These are phyloP conservation scores for Quercus tomentella DNA, from an alignment of 331 rosid genomes.

Conservation along the genomic window DNA sequence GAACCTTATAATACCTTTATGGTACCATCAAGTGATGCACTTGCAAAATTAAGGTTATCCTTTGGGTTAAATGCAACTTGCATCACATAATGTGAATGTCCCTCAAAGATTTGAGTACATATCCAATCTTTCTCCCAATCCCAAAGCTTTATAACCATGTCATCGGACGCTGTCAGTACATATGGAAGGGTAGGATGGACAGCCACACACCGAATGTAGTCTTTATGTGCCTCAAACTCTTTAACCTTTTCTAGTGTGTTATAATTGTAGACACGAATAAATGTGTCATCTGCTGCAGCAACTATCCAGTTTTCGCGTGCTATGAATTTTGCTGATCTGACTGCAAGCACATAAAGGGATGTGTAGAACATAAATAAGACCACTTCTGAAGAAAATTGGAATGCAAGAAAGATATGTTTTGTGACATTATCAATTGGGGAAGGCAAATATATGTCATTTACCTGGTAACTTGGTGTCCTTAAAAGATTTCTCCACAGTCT, in stretches of 20 bases:
- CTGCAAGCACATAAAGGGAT: constrained; percentile 34
- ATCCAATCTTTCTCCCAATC: constrained; percentile 77
- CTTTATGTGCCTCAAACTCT: constrained; percentile 68
- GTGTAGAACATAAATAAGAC: constrained; percentile 6
- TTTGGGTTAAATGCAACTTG: constrained; percentile 75
- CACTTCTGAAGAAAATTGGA: neutral
- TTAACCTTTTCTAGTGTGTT: constrained; percentile 52
- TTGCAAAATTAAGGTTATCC: constrained; percentile 64
- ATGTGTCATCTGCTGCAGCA: constrained; percentile 73
- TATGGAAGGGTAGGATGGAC: constrained; percentile 79
- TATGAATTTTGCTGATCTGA: constrained; percentile 84
- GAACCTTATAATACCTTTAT: constrained; percentile 49
- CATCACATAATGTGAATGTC: constrained; percentile 90
- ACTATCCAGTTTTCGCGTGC: constrained; percentile 71
- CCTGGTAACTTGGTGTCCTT: constrained; percentile 77
- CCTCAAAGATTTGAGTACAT: constrained; percentile 62
- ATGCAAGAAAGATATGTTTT: neutral
- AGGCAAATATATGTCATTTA: constrained; percentile 21
- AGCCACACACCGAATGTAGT: constrained; percentile 74
- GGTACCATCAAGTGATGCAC: constrained; percentile 89
- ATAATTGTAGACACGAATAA: constrained; percentile 61
- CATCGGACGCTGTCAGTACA: constrained; percentile 80
- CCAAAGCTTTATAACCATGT: constrained; percentile 76
- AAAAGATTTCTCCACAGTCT: constrained; percentile 63
- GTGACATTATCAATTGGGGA: neutral